Conservation (phyloP, 768 basidiomycete species). For the Nidularia pulvinata region DNA sequence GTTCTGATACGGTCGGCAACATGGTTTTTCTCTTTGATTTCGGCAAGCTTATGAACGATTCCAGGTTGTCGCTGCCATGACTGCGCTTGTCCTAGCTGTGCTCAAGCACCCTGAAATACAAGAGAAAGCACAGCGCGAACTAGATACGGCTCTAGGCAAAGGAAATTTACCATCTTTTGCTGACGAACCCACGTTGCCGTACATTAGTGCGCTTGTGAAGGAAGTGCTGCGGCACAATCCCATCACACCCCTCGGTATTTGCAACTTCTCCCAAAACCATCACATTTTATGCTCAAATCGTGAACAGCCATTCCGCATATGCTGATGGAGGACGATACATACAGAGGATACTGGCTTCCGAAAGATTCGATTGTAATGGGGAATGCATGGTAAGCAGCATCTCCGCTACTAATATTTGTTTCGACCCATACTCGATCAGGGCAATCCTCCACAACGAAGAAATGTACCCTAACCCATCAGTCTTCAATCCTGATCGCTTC, state of each 20-base stretch:
- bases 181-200: not conserved
- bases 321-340: not conserved
- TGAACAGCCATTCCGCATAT: not conserved
- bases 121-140: not conserved
- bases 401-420: not conserved
- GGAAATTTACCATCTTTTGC: not conserved
- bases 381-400: not conserved
- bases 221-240: not conserved
- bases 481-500: not conserved
- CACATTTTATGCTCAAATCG: too few relatives aligned
- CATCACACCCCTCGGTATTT: not conserved
- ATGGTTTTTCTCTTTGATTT: too few relatives aligned
- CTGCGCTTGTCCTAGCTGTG: not conserved
- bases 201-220: not conserved
- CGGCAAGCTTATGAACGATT: not conserved
- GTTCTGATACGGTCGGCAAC: not conserved
- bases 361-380: not conserved
- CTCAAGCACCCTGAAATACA: not conserved
- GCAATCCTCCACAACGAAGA: not conserved
- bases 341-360: not conserved
- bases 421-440: not conserved
- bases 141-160: not conserved
- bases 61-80: not conserved
- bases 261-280: too few relatives aligned
- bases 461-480: not conserved